These are phyloP conservation scores for Amanita polypyramis DNA, from an alignment of 768 basidiomycete genomes.

Conservation along the genomic window DNA sequence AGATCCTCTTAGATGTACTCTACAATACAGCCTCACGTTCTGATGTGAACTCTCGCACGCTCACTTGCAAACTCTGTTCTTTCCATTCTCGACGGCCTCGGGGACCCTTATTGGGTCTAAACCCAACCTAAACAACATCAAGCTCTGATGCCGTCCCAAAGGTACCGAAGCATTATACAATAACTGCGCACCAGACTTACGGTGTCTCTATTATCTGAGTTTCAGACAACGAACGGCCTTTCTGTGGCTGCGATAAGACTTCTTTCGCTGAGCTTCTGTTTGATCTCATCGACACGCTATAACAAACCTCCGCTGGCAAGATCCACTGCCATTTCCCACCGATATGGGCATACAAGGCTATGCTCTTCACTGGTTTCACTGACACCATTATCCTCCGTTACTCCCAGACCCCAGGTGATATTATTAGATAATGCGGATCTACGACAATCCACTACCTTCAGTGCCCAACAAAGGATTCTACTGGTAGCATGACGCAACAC, in stretches of 20 bases:
- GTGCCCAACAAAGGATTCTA: no score
- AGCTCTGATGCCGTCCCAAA: no score
- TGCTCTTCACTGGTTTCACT: neutral
- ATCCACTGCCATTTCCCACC: neutral
- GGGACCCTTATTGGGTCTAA: neutral
- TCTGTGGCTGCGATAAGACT: neutral
- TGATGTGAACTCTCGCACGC: no score
- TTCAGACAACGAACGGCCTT: neutral
- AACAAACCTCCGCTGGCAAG: neutral
- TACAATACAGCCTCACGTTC: no score
- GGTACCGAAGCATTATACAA: no score
- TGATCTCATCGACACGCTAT: constrained; percentile 1
- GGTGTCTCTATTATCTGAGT: neutral
- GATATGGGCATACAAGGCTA: neutral
- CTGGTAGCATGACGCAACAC: no score
- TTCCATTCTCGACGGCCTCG: neutral
- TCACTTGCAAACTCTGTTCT: neutral
- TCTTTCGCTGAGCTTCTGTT: neutral
- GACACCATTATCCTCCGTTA: no score
- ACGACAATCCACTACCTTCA: no score
- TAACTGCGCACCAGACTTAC: neutral
- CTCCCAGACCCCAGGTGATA: no score
- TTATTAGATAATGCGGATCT: no score
- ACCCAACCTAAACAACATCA: neutral
- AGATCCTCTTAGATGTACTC: no score